Conservation (phyloP, 306 rosid species). For the Malus sieversii region DNA sequence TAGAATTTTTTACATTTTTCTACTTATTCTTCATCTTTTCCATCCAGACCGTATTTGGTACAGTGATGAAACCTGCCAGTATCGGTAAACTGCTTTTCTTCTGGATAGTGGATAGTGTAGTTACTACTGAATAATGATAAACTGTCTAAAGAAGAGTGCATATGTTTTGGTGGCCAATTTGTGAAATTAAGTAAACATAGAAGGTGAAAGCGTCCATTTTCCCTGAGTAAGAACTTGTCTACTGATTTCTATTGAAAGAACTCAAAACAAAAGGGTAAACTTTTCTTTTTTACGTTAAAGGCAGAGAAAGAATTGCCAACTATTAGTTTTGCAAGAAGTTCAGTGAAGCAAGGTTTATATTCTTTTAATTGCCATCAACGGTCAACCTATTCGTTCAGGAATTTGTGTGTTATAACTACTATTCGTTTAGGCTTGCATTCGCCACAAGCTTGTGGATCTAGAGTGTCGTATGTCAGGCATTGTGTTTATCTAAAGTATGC, state of each 20-base stretch:
- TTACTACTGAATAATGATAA: background rate
- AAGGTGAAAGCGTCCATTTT: background rate
- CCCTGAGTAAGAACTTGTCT: background rate
- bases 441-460: background rate
- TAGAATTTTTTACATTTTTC: background rate
- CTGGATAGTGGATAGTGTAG: background rate
- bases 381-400: background rate
- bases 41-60: background rate
- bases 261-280: background rate
- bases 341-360: background rate
- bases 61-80: background rate
- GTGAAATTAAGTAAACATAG: background rate
- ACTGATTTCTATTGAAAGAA: background rate
- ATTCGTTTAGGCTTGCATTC: background rate
- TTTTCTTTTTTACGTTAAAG: background rate
- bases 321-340: background rate
- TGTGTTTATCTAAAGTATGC: background rate
- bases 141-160: background rate
- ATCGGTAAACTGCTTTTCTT: background rate
- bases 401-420: background rate
- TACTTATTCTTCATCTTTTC: background rate
- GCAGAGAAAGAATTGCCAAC: background rate
- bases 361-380: background rate
- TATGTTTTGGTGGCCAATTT: background rate
- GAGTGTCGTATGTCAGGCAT: background rate